Conservation (phyloP, 2,329 filamentous ascomycete species). For the Ascochyta koolunga region DNA sequence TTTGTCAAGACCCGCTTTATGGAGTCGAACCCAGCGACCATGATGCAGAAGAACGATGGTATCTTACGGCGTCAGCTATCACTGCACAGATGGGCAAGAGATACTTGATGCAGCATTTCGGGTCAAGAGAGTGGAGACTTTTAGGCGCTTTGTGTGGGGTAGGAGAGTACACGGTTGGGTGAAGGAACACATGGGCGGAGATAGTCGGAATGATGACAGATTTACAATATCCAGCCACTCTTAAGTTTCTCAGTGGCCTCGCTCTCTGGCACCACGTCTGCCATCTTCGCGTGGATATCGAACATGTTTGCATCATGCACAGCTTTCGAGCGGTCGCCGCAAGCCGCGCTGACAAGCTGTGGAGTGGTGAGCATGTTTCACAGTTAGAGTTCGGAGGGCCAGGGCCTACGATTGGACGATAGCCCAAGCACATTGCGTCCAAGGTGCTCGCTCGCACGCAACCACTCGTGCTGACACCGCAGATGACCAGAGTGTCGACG, state of each 20-base stretch:
- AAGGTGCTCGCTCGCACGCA: constrained; percentile 55
- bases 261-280: constrained; percentile 52
- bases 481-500: constrained; percentile 55
- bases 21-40: not conserved
- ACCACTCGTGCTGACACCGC: constrained; percentile 56
- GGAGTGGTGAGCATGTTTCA: constrained; percentile 14
- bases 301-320: constrained; percentile 56
- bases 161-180: constrained; percentile 1
- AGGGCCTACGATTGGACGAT: constrained; percentile 52
- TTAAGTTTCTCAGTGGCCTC: constrained; percentile 50
- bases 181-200: constrained; percentile 5
- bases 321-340: constrained; percentile 53
- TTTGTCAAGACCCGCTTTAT: not conserved
- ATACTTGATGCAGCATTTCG: not conserved
- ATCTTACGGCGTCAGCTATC: constrained; percentile 8
- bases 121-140: not conserved
- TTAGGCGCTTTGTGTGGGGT: constrained; percentile 1
- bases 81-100: not conserved
- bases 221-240: constrained; percentile 42
- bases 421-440: constrained; percentile 54
- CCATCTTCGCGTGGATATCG: constrained; percentile 56
- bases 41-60: not conserved
- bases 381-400: constrained; percentile 3
- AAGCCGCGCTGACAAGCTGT: constrained; percentile 53
- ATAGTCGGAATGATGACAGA: constrained; percentile 9